Evolutionary conservation across 2,329 filamentous ascomycete genomes (phyloP), one percentile per base, ranked within the genome.

Genomic region (Allantophomopsis cytisporea): DNA sequence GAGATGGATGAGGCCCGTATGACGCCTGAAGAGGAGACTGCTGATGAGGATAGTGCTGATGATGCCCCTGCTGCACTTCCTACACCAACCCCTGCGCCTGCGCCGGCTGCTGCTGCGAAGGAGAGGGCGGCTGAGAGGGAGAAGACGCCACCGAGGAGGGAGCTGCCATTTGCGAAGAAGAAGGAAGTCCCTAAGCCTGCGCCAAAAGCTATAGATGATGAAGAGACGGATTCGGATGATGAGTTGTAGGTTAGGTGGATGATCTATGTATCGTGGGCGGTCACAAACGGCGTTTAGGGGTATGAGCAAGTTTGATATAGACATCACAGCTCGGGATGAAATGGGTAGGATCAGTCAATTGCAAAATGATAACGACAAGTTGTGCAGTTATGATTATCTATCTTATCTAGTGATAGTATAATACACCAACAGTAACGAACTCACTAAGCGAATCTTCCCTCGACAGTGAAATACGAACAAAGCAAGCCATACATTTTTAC

Each of bases 161-260:
- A 47, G 4, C 51, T 73, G 13, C 69, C 69, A 1, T 71, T 72
- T 47, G 54, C 54, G 38, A 58, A 48, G 28, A 59, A 51, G 16
- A 34, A 34, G 16, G 31, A 14, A 10, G 16, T 44, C 14, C 47
- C 51, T 36, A 43, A 57, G 2, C 42, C 58, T 5, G 51, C 47
- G 33, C 54, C 45, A 34, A 52, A 49, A 8, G 54, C 54, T 10
- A 60, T 51, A 13, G 36, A 38, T 13, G 20, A 31, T 15, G 36
- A 38, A 8, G 69, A 73, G 39, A 70, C 68, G 0, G 68, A 68
- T n/a, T 71, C 68, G 43, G 71, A 74, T 47, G 71, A 76, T 31
- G 36, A 38, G 10, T 13, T 15, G 23, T 38, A 8, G 7, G 15
- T 36, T 6, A 20, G 18, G 11, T 36, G 35, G 23, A 10, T 10